These are phyloP conservation scores for Yueomyces sp. DNA, from an alignment of 1,139 yeast genomes.

Conservation along the genomic window DNA sequence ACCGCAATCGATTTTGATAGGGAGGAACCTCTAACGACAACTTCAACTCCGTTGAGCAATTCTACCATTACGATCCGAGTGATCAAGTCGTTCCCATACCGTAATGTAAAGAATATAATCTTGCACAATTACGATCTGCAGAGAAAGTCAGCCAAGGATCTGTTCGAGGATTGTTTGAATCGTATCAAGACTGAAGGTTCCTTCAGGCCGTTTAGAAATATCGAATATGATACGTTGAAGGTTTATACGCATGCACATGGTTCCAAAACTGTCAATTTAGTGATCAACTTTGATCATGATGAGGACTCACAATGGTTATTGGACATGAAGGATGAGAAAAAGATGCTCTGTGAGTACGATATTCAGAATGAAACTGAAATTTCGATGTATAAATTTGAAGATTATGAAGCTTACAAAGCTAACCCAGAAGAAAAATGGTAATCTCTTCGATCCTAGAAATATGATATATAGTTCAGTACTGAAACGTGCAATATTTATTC, in stretches of 20 bases:
- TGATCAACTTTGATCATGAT: conserved; percentile 77
- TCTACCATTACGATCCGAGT: conserved; percentile 76
- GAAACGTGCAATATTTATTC: too few relatives aligned
- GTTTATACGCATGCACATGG: conserved; percentile 93
- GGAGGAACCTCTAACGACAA: conserved; percentile 28
- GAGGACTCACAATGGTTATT: conserved; percentile 41
- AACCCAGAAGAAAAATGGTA: conserved; percentile 88
- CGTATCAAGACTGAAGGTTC: conserved; percentile 55
- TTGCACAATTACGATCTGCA: conserved; percentile 62
- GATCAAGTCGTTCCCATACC: conserved; percentile 81
- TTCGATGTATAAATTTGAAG: conserved; percentile 58
- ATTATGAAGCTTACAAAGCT: conserved; percentile 53
- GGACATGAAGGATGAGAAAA: conserved; percentile 28
- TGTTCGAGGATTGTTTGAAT: conserved; percentile 37
- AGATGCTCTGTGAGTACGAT: conserved; percentile 51
- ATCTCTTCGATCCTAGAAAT: too few relatives aligned
- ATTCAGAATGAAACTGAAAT: conserved; percentile 86
- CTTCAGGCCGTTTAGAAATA: conserved; percentile 71
- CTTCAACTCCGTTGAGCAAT: conserved; percentile 24
- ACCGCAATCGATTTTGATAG: conserved; percentile 10
- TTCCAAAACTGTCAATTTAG: conserved; percentile 83
- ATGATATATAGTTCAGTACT: too few relatives aligned
- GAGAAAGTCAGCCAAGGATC: conserved; percentile 50
- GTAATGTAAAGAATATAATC: conserved; percentile 77
- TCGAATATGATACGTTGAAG: conserved; percentile 66